A percentile compares a stretch with the other conserved stretches of the same genome.
Conservation (phyloP, 345 rosid species). For the Melaleuca quinquenervia region DNA sequence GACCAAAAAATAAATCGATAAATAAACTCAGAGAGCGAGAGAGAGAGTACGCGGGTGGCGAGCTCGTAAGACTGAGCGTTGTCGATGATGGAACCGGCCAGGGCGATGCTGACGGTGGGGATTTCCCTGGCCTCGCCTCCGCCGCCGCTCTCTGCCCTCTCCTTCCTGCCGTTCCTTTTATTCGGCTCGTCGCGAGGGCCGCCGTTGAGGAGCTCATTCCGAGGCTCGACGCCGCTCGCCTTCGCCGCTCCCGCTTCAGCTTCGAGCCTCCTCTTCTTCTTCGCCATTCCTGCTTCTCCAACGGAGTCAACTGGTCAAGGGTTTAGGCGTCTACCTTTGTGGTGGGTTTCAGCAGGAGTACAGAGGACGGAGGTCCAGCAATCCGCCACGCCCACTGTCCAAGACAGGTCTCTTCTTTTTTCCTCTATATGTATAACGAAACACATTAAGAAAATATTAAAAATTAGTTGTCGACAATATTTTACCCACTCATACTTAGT, state of each 20-base stretch:
- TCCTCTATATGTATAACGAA: not conserved
- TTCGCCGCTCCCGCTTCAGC: constrained; percentile 4
- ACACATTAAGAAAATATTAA: not conserved
- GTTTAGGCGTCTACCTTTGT: not conserved
- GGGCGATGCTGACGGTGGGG: constrained; percentile 75
- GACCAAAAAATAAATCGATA: not conserved
- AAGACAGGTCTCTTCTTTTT: not conserved
- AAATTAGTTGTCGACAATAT: not conserved
- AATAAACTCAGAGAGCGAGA: not conserved
- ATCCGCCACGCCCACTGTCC: not conserved
- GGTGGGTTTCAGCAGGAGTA: not conserved
- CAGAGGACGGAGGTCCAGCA: not conserved
- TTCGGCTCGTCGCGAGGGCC: constrained; percentile 1
- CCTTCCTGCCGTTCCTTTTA: constrained; percentile 7
- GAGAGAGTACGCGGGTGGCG: constrained; percentile 62
- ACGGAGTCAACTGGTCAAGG: not conserved
- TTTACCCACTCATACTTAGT: not conserved
- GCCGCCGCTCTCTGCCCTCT: constrained; percentile 12
- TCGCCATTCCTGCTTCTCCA: constrained; percentile 28
- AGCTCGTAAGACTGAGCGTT: constrained; percentile 93
- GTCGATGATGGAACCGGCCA: constrained; percentile 88
- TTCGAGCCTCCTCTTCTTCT: constrained; percentile 31
- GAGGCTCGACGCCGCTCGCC: not conserved
- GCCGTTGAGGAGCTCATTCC: constrained; percentile 13
- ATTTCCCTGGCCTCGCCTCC: constrained; percentile 11